These are phyloP conservation scores for Myochromella boudieri DNA, from an alignment of 768 basidiomycete species.

Conservation along the genomic window DNA sequence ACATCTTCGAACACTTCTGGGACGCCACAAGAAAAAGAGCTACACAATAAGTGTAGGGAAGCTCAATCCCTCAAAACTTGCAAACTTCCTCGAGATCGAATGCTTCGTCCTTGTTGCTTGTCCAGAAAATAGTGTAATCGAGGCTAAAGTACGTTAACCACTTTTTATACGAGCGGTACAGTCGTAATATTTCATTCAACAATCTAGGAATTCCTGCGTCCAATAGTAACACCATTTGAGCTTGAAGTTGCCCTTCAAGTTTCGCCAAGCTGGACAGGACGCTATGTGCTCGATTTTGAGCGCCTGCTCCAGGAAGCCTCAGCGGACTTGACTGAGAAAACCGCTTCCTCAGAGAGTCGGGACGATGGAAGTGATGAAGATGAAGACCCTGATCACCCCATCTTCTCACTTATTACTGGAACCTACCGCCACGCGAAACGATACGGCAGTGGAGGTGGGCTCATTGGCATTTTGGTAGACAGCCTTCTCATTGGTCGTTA, in stretches of 20 bases:
- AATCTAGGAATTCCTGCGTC: constrained; percentile 78
- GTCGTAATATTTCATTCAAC: background rate
- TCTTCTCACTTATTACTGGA: constrained; percentile 86
- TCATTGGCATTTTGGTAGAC: background rate
- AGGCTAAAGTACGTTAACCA: constrained; percentile 52
- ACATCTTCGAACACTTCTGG: constrained; percentile 72
- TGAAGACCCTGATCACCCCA: constrained; percentile 67
- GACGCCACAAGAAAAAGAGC: constrained; percentile 74
- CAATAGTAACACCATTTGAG: constrained; percentile 94
- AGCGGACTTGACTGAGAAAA: background rate
- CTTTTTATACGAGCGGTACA: background rate
- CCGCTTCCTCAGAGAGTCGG: constrained; percentile 10
- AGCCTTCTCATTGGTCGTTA: background rate
- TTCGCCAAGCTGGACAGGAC: constrained; percentile 70
- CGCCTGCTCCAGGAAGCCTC: constrained; percentile 43
- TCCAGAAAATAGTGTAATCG: constrained; percentile 85
- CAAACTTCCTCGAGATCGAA: constrained; percentile 95
- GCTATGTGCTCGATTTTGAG: constrained; percentile 79
- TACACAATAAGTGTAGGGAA: constrained; percentile 97
- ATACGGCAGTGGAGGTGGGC: constrained; percentile 42
- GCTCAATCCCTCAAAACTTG: constrained; percentile 91
- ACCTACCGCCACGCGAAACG: constrained; percentile 78
- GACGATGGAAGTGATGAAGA: constrained; percentile 31
- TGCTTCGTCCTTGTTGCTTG: constrained; percentile 96
- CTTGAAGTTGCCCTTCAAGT: constrained; percentile 75